Base-by-base conservation (phyloP, 108 stramenopile genomes). In the Skeletonema potamos region DNA sequence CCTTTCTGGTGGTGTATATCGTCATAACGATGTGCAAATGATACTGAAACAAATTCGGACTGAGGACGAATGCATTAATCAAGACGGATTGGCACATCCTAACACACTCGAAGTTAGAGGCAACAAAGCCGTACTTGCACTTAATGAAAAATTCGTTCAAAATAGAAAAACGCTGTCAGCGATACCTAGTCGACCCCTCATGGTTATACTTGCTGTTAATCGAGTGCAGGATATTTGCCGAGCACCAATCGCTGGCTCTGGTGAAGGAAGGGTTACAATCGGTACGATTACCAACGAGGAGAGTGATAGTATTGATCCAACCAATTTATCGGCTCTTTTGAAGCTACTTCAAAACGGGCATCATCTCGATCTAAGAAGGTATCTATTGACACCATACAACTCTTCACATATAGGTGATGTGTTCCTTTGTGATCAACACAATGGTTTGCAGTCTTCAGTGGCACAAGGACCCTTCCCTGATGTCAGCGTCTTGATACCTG, bases 341-440 rank as follows among this genome's bases (percentile, higher is more conserved):
- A 37, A 63, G 11, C 59, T 71, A 37, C 54, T 82, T 44, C 27
- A 73, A 24, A 37, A 37, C 2, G 58, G 41, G 3, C 12, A 22
- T 6, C 4, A 66, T 39, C 58, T 84, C 9, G 83, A 84, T 44
- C 9, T 70, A 10, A 30, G 37, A 6, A 24, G 37, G 6, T 84
- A 84, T 59, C 54, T 59, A 61, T 27, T n/a, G 27, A 64, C 36
- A 28, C 13, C 39, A 24, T 81, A 77, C 72, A 72, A 73, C 39
- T 33, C 71, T 22, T 72, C 75, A 7, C 83, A 84, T 51, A 73
- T 84, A 63, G 83, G 83, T 10, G 75, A 77, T 39, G 39, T 81
- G 6, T 59, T 65, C 36, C 22, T 84, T 3, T 4, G n/a, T 29
- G 26, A 68, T 17, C 48, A 51, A 9, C 7, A 2, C 22, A 51